Evolutionary conservation across 2,329 filamentous ascomycete genomes (phyloP).

Genomic region (Hypoxylon sp.): DNA sequence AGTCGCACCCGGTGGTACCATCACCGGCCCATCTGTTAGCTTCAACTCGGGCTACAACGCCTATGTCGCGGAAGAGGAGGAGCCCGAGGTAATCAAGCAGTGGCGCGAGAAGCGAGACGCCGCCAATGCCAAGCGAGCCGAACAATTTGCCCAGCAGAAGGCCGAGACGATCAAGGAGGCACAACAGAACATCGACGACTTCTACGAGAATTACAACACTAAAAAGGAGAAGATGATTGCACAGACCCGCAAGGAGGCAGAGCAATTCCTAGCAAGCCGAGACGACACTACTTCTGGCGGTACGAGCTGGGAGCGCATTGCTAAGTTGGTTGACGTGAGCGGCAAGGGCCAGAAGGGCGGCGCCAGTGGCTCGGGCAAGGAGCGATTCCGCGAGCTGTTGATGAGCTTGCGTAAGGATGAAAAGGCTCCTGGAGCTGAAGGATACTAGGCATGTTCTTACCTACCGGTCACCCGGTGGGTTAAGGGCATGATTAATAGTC

Average conservation of each 20-base stretch:
- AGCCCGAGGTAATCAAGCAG: conserved; percentile 88
- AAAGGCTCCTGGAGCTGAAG: conserved; percentile 79
- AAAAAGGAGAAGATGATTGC: conserved; percentile 95
- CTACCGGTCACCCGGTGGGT: conserved; percentile 40
- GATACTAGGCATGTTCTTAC: conserved; percentile 63
- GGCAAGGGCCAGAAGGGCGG: conserved; percentile 92
- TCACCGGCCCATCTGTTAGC: conserved; percentile 79
- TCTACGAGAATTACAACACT: conserved; percentile 99
- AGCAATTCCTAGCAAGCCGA: conserved; percentile 88
- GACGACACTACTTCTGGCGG: conserved; percentile 96
- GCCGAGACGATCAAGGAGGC: conserved; percentile 89
- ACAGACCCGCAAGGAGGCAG: conserved; percentile 91
- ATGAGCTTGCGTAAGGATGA: conserved; percentile 92
- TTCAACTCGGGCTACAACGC: conserved; percentile 75
- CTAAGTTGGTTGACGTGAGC: conserved; percentile 96
- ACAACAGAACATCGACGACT: conserved; percentile 95
- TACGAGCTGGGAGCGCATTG: conserved; percentile 98
- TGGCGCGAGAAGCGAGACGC: conserved; percentile 94
- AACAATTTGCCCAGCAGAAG: conserved; percentile 86
- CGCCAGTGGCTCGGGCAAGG: conserved; percentile 91
- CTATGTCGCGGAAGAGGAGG: conserved; percentile 77
- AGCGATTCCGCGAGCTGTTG: conserved; percentile 93
- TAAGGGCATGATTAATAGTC: conserved; percentile 23
- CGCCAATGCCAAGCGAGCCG: conserved; percentile 84
- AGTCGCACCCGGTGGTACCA: conserved; percentile 81